Conservation (phyloP, 352 stramenopile genomes). For the Globisporangium emineosum region DNA sequence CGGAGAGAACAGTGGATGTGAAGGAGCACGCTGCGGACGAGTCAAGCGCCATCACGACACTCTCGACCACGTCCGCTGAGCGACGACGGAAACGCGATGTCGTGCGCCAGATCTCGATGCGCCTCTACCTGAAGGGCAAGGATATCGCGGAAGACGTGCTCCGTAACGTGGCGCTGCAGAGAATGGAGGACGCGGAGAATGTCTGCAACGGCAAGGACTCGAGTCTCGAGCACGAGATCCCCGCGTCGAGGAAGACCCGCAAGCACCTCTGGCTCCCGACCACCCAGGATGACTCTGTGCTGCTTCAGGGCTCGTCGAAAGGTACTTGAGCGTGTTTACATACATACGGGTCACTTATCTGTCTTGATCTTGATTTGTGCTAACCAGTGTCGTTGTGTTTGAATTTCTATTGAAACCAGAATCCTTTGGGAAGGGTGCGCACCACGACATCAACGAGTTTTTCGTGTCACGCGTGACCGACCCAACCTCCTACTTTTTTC, state of each 20-base stretch:
- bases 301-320: slow-evolving; percentile 30
- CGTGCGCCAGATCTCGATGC: slow-evolving; percentile 76
- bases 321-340: slow-evolving; percentile 12
- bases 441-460: slow-evolving; percentile 63
- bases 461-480: slow-evolving; percentile 79
- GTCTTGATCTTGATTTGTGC: not conserved
- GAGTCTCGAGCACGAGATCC: slow-evolving; percentile 64
- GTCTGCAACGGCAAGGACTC: slow-evolving; percentile 42
- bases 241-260: slow-evolving; percentile 54
- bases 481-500: slow-evolving; percentile 86
- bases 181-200: slow-evolving; percentile 56
- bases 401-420: slow-evolving; percentile 1
- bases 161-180: slow-evolving; percentile 50
- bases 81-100: slow-evolving; percentile 57
- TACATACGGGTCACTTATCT: no score
- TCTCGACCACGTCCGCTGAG: slow-evolving; percentile 1
- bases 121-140: slow-evolving; percentile 66
- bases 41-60: slow-evolving; percentile 3
- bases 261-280: slow-evolving; percentile 71
- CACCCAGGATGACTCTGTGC: slow-evolving; percentile 77
- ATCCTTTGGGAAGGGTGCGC: slow-evolving; percentile 14
- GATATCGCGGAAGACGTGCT: slow-evolving; percentile 67
- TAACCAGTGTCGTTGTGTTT: not conserved
- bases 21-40: slow-evolving; percentile 5
- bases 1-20: slow-evolving; percentile 7